phyloP scores from a whole-genome alignment of 2,329 filamentous ascomycete species.

The Exophiala sp. region DNA sequence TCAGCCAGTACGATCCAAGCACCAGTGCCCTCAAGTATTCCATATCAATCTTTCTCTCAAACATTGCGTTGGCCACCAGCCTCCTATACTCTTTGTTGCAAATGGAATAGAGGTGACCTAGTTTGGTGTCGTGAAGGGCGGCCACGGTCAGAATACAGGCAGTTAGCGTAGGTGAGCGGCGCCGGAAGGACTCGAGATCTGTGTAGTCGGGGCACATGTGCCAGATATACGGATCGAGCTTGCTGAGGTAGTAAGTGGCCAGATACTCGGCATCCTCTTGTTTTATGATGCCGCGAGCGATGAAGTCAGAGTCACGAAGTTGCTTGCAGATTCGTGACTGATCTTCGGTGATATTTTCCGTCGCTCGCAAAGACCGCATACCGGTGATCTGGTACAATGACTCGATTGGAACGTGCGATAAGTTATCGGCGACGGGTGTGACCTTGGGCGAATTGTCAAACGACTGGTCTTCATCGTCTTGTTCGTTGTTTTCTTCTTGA shows the following conservation, averaged over 20 bases:
- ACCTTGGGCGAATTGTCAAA: conserved; percentile 35
- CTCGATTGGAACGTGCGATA: conserved; percentile 36
- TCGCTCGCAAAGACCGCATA: conserved; percentile 30
- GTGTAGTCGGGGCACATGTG: conserved; percentile 44
- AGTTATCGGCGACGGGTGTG: conserved; percentile 27
- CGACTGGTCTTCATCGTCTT: conserved; percentile 41
- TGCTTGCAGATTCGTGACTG: conserved; percentile 33
- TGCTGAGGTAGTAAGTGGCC: conserved; percentile 39
- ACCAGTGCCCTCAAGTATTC: conserved; percentile 50
- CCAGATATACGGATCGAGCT: conserved; percentile 46
- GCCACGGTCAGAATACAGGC: conserved; percentile 45
- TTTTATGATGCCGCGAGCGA: conserved; percentile 45
- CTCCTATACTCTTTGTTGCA: conserved; percentile 50
- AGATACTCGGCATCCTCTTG: conserved; percentile 40
- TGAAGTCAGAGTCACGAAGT: conserved; percentile 43
- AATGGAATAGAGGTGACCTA: conserved; percentile 30
- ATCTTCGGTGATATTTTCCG: conserved; percentile 30
- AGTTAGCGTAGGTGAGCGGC: conserved; percentile 47
- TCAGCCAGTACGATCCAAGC: conserved; percentile 52
- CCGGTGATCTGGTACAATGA: conserved; percentile 36
- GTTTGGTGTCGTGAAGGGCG: conserved; percentile 43
- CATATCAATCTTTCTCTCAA: conserved; percentile 46
- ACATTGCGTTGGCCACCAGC: conserved; percentile 49
- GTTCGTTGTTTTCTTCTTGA: conserved; percentile 40
- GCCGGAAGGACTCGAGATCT: conserved; percentile 43